Evolutionary conservation across 768 basidiomycete species (phyloP), one percentile per base, ranked within the genome.

Genomic region (Tricholoma furcatifolium): DNA sequence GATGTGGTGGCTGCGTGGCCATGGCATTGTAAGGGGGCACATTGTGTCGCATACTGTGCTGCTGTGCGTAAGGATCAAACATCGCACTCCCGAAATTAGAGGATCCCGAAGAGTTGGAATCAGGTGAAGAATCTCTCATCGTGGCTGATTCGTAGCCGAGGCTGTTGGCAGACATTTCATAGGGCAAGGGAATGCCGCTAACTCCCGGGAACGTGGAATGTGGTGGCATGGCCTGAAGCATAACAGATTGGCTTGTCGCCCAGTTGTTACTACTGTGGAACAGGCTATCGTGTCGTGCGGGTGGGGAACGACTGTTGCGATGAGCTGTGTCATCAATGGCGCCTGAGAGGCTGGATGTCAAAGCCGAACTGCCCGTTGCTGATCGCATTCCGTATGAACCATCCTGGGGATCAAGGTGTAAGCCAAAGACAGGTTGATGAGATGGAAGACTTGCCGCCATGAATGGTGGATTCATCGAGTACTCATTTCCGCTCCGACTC

Each of bases 281-380:
- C 20, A 48, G n/a, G 27, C 39, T 49, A 15, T 57, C 51, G 14
- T 34, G 53, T 43, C 54, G 56, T 15, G 44, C 35, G 15, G 56
- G 43, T 15, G 60, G 51, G n/a, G 60, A 60, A 35, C 56, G 58
- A 49, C 56, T 60, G 21, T 43, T 48, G 36, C 66, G 60, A 65
- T 73, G 68, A 23, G 74, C 54, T 69, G 58, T 36, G 10, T 84
- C 82, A 45, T 82, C 83, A 67, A 88, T 80, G 21, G 87, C 85
- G 52, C 83, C 84, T 23, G 79, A 80, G 51, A 89, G 70, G 49
- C 74, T 79, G 44, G 74, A 77, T 54, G 79, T 78, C 35, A 78
- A 65, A 38, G 65, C 70, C 58, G 76, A 76, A 63, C 64, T 69
- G 0, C 81, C 77, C 17, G 72, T 67, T 42, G 71, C 66, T 30